Conservation (phyloP, 1,284 basidiomycete genomes). For the Cutaneotrichosporon sp. region DNA sequence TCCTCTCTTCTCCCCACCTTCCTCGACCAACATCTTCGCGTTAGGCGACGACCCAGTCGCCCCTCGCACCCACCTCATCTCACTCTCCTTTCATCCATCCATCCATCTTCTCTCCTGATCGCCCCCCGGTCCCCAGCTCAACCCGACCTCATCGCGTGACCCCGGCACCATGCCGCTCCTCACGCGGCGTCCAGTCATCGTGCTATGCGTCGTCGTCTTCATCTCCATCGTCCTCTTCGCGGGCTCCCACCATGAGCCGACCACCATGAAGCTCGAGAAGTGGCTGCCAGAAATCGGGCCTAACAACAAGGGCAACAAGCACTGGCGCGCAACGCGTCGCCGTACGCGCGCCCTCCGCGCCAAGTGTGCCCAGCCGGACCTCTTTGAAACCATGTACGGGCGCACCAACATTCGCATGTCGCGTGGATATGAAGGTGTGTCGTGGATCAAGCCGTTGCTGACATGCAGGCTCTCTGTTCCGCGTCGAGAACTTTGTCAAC, state of each 20-base stretch:
- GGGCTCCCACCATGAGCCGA: constrained; percentile 5
- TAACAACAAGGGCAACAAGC: not conserved
- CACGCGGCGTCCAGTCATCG: constrained; percentile 19
- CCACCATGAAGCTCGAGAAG: constrained; percentile 4
- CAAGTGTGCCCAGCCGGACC: constrained; percentile 29
- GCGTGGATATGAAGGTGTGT: constrained; percentile 48
- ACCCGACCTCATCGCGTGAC: not conserved
- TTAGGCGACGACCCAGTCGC: not conserved
- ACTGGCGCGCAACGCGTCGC: not conserved
- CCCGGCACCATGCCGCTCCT: not conserved
- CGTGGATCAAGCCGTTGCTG: not conserved
- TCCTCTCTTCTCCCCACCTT: not conserved
- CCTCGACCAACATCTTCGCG: not conserved
- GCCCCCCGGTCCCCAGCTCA: not conserved
- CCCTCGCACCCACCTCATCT: not conserved
- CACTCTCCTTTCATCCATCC: not conserved
- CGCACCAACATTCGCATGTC: constrained; percentile 42
- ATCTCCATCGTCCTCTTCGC: constrained; percentile 11
- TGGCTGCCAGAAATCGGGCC: not conserved
- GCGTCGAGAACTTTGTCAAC: constrained; percentile 36
- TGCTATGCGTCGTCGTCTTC: constrained; percentile 14
- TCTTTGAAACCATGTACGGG: constrained; percentile 42
- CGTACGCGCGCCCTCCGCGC: constrained; percentile 3
- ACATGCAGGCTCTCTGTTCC: constrained; percentile 36
- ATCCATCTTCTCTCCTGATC: not conserved